phyloP scores from a whole-genome alignment of 257 asterid species.

The Osmanthus fragrans region DNA sequence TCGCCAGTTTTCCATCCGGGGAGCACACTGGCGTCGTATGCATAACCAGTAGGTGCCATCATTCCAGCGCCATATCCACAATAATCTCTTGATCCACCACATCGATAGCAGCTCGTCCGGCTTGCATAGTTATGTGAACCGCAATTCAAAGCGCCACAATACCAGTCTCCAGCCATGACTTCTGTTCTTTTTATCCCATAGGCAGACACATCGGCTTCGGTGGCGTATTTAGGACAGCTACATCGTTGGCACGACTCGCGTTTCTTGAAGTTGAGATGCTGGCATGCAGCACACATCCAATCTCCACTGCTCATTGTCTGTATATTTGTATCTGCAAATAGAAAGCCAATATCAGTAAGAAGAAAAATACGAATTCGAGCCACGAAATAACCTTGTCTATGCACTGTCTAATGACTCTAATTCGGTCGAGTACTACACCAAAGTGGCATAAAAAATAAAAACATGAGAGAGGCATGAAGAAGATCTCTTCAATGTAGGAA shows the following conservation, averaged over 20 bases:
- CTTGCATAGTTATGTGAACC: constrained; percentile 87
- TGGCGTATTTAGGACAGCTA: constrained; percentile 69
- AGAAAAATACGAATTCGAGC: too few relatives aligned
- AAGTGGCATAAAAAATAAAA: not conserved
- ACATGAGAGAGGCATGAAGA: not conserved
- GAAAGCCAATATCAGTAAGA: not conserved
- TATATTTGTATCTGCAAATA: constrained; percentile 17
- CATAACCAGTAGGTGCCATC: constrained; percentile 45
- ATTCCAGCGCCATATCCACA: constrained; percentile 48
- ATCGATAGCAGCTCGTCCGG: constrained; percentile 65
- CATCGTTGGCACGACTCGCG: constrained; percentile 76
- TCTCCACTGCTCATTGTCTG: constrained; percentile 73
- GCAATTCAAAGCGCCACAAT: constrained; percentile 61
- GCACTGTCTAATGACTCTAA: too few relatives aligned
- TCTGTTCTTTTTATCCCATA: constrained; percentile 48
- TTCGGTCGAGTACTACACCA: not conserved
- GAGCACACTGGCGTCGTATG: constrained; percentile 38
- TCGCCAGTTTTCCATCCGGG: constrained; percentile 95
- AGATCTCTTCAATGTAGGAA: not conserved
- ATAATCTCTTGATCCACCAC: constrained; percentile 56
- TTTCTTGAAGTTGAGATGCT: constrained; percentile 70
- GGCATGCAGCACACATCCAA: constrained; percentile 89
- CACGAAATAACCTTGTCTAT: too few relatives aligned
- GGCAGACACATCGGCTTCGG: constrained; percentile 43
- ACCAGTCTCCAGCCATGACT: constrained; percentile 83